A percentile compares a stretch with the other conserved stretches of the same genome.
Conservation (phyloP, 1,284 basidiomycete genomes). For the Ganoderma leucocontextum region DNA sequence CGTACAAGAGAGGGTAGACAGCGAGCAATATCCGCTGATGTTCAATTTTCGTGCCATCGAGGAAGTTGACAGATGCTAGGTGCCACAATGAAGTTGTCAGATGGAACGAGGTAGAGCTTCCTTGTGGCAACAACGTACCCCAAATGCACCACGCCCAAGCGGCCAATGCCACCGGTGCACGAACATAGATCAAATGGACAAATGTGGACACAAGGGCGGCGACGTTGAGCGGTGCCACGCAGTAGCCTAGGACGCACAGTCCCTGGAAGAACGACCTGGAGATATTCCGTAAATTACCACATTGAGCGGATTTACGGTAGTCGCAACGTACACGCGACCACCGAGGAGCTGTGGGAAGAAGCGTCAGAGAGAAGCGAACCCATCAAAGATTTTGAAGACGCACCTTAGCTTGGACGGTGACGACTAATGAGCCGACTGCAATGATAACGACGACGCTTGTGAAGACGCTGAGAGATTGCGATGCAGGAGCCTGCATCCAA, state of each 20-base stretch:
- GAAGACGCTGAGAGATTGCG: constrained; percentile 89
- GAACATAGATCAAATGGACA: constrained; percentile 85
- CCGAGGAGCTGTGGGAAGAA: constrained; percentile 74
- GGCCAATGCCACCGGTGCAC: constrained; percentile 83
- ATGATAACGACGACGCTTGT: constrained; percentile 93
- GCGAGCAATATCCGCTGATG: constrained; percentile 88
- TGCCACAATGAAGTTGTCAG: constrained; percentile 11
- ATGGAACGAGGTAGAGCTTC: constrained; percentile 13
- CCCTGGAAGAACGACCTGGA: constrained; percentile 94
- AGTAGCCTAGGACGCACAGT: constrained; percentile 91
- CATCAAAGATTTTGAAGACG: background rate
- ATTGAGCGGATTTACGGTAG: background rate
- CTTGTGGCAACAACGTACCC: constrained; percentile 64
- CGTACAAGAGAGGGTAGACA: constrained; percentile 90
- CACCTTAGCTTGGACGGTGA: constrained; percentile 93
- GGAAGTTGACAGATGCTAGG: constrained; percentile 90
- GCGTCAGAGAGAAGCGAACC: constrained; percentile 14
- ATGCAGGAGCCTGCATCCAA: constrained; percentile 74
- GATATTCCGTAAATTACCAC: constrained; percentile 6
- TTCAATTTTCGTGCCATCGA: constrained; percentile 92
- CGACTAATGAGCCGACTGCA: constrained; percentile 86
- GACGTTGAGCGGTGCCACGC: constrained; percentile 88
- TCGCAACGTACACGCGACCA: constrained; percentile 81
- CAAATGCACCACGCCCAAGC: constrained; percentile 96
- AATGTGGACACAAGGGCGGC: constrained; percentile 90